Conservation (phyloP, 345 rosid species). For the Salix koriyanagi region DNA sequence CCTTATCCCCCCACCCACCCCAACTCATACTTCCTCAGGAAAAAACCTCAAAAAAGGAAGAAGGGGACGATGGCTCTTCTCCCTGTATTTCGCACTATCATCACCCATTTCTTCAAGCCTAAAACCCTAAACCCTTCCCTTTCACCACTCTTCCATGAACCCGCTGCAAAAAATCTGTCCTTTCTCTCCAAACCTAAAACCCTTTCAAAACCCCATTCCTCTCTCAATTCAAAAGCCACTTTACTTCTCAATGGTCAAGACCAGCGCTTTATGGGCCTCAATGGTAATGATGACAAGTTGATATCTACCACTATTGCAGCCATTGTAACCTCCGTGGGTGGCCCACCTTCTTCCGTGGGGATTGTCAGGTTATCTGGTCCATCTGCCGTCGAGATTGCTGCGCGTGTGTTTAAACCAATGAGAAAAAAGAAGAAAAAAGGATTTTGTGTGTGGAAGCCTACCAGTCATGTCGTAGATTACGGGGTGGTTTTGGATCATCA, state of each 20-base stretch:
- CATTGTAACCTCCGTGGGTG: constrained; percentile 76
- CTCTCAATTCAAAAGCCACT: constrained; percentile 25
- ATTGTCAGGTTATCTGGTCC: constrained; percentile 73
- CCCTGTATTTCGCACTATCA: constrained; percentile 32
- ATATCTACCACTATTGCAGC: constrained; percentile 71
- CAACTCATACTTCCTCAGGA: neutral
- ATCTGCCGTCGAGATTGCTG: constrained; percentile 56
- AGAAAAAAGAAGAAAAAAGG: constrained; percentile 35
- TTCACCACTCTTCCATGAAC: constrained; percentile 9
- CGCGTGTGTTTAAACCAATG: constrained; percentile 53
- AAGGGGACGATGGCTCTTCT: constrained; percentile 22
- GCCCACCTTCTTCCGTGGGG: constrained; percentile 81
- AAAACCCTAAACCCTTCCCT: constrained; percentile 9
- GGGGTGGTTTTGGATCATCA: constrained; percentile 62
- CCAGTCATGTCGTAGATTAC: constrained; percentile 79
- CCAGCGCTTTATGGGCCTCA: constrained; percentile 44
- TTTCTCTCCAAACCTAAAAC: constrained; percentile 30
- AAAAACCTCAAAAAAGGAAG: neutral
- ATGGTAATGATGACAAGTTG: constrained; percentile 26
- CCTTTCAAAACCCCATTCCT: constrained; percentile 32
- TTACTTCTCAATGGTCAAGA: constrained; percentile 34
- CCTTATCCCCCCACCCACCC: neutral
- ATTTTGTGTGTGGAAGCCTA: constrained; percentile 54
- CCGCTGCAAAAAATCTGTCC: constrained; percentile 21
- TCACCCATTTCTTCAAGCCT: constrained; percentile 29